Base-by-base conservation (phyloP, 208 protist genomes). In the Blechomonas ayalai region DNA sequence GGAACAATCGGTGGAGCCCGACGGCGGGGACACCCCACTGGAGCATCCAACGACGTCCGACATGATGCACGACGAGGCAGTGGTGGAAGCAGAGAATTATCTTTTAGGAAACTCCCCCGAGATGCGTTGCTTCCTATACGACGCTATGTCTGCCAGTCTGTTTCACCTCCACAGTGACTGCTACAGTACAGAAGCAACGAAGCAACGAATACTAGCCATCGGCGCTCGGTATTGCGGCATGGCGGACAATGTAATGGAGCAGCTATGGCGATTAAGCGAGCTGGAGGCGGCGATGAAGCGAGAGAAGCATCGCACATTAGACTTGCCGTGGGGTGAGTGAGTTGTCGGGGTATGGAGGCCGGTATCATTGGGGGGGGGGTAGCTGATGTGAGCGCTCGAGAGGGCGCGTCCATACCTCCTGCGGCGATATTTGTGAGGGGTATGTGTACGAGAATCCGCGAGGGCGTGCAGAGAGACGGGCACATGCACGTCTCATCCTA, bases 101-200 rank as follows among this genome's bases (percentile, higher is more conserved):
- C 37, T 81, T 20, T 68, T 92, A 2, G 40, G 60, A 18, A 42
- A 44, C 16, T 53, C 67, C 7, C 62, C 71, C 8, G 68, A 78
- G 23, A 65, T 76, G 19, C 79, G 80, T 15, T 92, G 84, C 58
- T 92, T 89, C 52, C 46, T 92, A 32, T 86, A 86, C 43, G 84
- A 92, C 33, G 69, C 80, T 6, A 86, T 89, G 75, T 59, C 60
- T 1, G 84, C 84, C 4, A 62, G 69, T 23, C 56, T 69, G 12
- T 92, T 84, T 44, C 67, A 87, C 53, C 50, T 61, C 38, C 58
- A 61, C 37, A 39, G 47, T 35, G 69, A 86, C 52, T 38, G 70
- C 8, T 38, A 48, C 33, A 29, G 40, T 29, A 47, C 76, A 22
- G 55, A 74, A 47, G 57, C 59, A 39, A 49, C 65, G 10, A 59